These are phyloP conservation scores for Sclerotinia nivalis DNA, from an alignment of 2,329 filamentous ascomycete genomes.

Conservation along the genomic window DNA sequence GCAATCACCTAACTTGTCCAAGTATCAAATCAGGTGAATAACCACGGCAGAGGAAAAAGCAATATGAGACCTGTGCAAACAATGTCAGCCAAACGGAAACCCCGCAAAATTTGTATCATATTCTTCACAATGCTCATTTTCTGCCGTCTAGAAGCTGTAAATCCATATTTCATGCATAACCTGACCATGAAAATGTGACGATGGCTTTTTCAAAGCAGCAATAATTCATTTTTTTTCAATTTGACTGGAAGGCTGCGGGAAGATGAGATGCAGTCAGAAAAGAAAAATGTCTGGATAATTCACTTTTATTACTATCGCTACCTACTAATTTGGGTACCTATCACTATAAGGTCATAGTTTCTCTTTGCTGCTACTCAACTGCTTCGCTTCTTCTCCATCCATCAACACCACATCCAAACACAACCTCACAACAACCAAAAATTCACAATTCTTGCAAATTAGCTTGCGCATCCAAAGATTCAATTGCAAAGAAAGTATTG, in stretches of 20 bases:
- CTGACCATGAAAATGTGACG: not conserved
- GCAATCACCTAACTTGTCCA: not conserved
- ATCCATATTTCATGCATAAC: not conserved
- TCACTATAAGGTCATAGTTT: not conserved
- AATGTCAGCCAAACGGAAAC: not conserved
- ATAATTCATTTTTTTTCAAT: not conserved
- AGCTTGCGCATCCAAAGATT: not conserved
- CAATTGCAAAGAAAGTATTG: not conserved
- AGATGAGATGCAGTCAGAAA: not conserved
- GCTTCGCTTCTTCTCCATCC: not conserved
- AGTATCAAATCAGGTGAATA: not conserved
- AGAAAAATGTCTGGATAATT: slow-evolving; percentile 9
- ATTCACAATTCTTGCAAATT: not conserved
- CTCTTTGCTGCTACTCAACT: not conserved
- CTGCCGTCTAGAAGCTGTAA: not conserved
- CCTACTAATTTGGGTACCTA: not conserved
- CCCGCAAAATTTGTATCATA: not conserved
- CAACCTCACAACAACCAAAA: not conserved
- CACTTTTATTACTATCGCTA: not conserved
- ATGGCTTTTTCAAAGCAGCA: not conserved
- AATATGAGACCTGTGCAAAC: slow-evolving; percentile 6
- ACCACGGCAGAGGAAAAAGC: not conserved
- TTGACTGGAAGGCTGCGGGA: not conserved
- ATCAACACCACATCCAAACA: not conserved
- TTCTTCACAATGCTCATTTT: slow-evolving; percentile 1